Base-by-base conservation (phyloP, 139 green algal species). In the Chlorella sp. region DNA sequence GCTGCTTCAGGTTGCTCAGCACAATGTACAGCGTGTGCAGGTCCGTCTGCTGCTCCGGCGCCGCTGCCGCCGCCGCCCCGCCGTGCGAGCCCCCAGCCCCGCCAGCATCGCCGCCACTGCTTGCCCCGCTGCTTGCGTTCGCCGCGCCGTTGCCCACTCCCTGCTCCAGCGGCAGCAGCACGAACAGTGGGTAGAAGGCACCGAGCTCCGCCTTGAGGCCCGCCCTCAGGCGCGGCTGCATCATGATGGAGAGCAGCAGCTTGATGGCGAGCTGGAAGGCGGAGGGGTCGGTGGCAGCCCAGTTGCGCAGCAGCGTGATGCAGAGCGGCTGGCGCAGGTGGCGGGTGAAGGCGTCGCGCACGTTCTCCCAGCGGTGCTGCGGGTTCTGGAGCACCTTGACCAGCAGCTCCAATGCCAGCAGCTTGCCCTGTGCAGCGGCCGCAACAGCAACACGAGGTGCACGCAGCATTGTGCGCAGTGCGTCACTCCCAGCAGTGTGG, bases 391-490 rank as follows among this genome's bases (percentile, higher is more conserved):
- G 74, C 76, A 87, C 85, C 62, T 91, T 93, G 49, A 94, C 92
- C 31, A 98, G 80, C 76, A 98, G 86, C 80, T 98, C 95, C 69
- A 98, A 80, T 0, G 95, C 89, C 72, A 99, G 82, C 73, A 96
- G 84, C 87, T 96, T 96, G 49, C 91, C 91, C 70, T 87, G 85
- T 10, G 17, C 10, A 55, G 42, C 42, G 42, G 17, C n/a, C n/a
- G n/a, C n/a, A n/a, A n/a, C n/a, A n/a, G n/a, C n/a, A n/a, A n/a
- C n/a, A n/a, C n/a, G n/a, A n/a, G n/a, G n/a, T n/a, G n/a, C n/a
- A n/a, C n/a, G n/a, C n/a, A n/a, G n/a, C n/a, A n/a, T n/a, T n/a
- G n/a, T n/a, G n/a, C n/a, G n/a, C n/a, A n/a, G n/a, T n/a, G n/a
- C n/a, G n/a, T n/a, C n/a, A n/a, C n/a, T n/a, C n/a, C n/a, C n/a